Percentiles rank a stretch among this genome's conserved stretches.
Conservation (phyloP, 441 rosid species). For the Flueggea neowawraea region DNA sequence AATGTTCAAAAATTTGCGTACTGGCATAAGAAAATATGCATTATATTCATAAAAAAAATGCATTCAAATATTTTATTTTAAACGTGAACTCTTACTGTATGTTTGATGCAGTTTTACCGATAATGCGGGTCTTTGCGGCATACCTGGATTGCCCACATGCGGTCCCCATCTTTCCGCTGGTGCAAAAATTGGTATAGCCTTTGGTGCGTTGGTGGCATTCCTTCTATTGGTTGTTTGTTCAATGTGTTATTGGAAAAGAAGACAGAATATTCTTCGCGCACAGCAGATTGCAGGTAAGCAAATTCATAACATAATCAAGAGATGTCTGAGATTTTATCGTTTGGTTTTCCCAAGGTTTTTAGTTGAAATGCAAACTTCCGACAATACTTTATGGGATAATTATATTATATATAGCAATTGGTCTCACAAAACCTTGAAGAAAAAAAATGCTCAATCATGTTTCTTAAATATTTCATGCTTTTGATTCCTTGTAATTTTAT, state of each 20-base stretch:
- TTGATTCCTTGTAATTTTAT: conserved; percentile 6
- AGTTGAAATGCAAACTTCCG: too few species aligned
- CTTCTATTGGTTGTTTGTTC: conserved; percentile 56
- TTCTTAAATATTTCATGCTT: conserved; percentile 1
- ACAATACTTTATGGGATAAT: too few species aligned
- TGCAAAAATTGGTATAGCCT: too few species aligned
- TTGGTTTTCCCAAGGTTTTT: too few species aligned
- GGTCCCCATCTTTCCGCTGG: conserved; percentile 79
- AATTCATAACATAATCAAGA: neutral
- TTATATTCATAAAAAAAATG: too few species aligned
- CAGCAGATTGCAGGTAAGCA: conserved; percentile 77
- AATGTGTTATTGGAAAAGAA: conserved; percentile 84
- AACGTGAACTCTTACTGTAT: conserved; percentile 10
- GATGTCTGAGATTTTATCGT: too few species aligned
- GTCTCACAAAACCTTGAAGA: too few species aligned
- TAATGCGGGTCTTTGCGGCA: conserved; percentile 93
- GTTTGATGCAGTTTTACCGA: conserved; percentile 76
- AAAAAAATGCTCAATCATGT: neutral
- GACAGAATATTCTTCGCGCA: conserved; percentile 83
- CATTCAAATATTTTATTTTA: too few species aligned
- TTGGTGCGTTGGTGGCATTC: conserved; percentile 51
- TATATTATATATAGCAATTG: too few species aligned
- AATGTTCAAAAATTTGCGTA: too few species aligned
- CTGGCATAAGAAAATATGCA: too few species aligned
- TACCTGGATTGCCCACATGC: conserved; percentile 89